Conservation (phyloP, 139 green algal species). For the Chlorella vulgaris region DNA sequence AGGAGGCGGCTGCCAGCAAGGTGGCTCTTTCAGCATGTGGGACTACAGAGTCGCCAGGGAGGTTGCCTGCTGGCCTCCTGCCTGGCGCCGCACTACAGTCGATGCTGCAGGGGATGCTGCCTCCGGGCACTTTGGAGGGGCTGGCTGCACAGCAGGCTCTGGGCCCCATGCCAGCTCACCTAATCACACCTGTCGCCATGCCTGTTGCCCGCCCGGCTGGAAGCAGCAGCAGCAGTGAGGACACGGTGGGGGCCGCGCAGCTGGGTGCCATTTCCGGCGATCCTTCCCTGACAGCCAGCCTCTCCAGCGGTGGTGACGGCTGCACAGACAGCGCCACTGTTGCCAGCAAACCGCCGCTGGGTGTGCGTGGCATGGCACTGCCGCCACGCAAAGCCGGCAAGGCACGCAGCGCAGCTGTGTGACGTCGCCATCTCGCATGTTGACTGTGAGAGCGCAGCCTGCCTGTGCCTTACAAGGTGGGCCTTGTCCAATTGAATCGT, state of each 20-base stretch:
- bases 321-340: not conserved
- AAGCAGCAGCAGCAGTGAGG: not conserved
- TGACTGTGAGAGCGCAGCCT: too few relatives aligned
- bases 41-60: too few relatives aligned
- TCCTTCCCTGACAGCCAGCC: too few relatives aligned
- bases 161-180: not conserved
- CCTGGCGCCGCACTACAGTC: not conserved
- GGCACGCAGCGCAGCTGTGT: not conserved
- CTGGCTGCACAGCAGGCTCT: not conserved
- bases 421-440: too few relatives aligned
- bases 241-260: not conserved
- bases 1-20: not conserved
- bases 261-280: too few relatives aligned
- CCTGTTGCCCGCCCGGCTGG: not conserved
- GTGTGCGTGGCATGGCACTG: not conserved
- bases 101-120: not conserved
- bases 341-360: not conserved
- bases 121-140: not conserved
- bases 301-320: not conserved
- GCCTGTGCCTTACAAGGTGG: too few relatives aligned
- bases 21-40: too few relatives aligned
- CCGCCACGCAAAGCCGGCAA: not conserved
- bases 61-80: too few relatives aligned
- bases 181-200: not conserved
- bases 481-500: too few relatives aligned